Base-by-base conservation (phyloP, 306 rosid genomes). In the Acacia melanoxylon region DNA sequence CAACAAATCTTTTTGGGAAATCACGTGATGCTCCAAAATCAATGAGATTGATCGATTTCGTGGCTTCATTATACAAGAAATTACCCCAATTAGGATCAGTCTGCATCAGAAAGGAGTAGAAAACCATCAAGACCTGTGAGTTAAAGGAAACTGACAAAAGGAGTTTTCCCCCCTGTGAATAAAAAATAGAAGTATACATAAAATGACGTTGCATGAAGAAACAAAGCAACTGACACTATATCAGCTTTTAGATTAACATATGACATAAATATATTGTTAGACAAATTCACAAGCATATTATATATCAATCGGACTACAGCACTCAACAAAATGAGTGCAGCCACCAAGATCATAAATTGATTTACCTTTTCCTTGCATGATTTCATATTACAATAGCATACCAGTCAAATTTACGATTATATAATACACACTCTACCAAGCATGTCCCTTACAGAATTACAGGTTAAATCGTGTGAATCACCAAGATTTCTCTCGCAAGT, bases 41-140 rank as follows among this genome's bases (percentile, higher is more conserved):
- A 46, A 93, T 93, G 77, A 95, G 94, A 83, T 95, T 95, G 83
- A 95, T 88, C 29, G 83, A 76, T 16, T 89, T 95, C 35, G 87
- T 85, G 66, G 88, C 83, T 85, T 93, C 93, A 45, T 95, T 87
- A 48, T 89, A 93, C 88, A 95, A 86, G 90, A 95, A 95, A 86
- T 95, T 95, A 70, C 98, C 86, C 99, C 99, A 95, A 81, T 95
- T 95, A 72, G 99, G 99, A 89, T 95, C 99, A 7, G 99, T 95
- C 98, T 95, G 97, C 90, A 87, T 54, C 52, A 75, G 73, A 63
- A 88, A 69, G 74, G 68, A 86, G 63, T 71, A 81, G 31, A 78
- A 83, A 78, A 82, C 69, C 81, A 56, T 82, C 81, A 75, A 78
- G 24, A 63, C 37, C 78, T n/a, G 71, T 29, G 25, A 42, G 74